phyloP scores from a whole-genome alignment of 257 asterid species.

The Nicotiana knightiana region DNA sequence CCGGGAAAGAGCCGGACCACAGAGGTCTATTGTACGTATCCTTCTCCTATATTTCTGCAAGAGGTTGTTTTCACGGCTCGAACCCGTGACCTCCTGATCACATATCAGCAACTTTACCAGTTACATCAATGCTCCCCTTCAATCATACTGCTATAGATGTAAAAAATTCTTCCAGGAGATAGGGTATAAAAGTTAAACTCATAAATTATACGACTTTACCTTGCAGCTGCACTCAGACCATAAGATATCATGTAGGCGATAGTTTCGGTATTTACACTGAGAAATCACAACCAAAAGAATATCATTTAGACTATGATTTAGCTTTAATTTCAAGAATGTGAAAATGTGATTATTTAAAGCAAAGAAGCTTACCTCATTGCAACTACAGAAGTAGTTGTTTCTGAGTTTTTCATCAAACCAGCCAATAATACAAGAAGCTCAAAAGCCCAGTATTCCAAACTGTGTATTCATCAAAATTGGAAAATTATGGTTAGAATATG shows the following conservation, averaged over 20 bases:
- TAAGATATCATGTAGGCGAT: slow-evolving; percentile 53
- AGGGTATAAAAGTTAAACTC: too few relatives aligned
- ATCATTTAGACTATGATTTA: neutral
- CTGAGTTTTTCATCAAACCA: slow-evolving; percentile 77
- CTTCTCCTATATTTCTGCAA: too few relatives aligned
- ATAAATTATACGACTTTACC: slow-evolving; percentile 28
- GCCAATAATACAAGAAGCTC: slow-evolving; percentile 81
- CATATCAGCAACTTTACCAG: too few relatives aligned
- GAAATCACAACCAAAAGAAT: neutral
- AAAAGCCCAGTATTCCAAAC: slow-evolving; percentile 85
- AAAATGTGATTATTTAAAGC: neutral
- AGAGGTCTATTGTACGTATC: too few relatives aligned
- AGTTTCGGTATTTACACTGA: slow-evolving; percentile 40
- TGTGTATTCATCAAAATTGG: slow-evolving; percentile 12
- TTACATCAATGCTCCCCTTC: too few relatives aligned
- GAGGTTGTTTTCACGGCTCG: too few relatives aligned
- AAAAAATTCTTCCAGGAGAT: too few relatives aligned
- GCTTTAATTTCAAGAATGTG: neutral
- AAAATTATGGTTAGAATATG: too few relatives aligned
- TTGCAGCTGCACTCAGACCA: slow-evolving; percentile 79
- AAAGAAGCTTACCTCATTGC: slow-evolving; percentile 59
- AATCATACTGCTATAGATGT: too few relatives aligned
- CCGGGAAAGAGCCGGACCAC: too few relatives aligned
- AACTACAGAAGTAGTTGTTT: slow-evolving; percentile 60
- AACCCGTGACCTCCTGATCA: too few relatives aligned